Evolutionary conservation across 805 yeast species (phyloP), one percentile per base, ranked within the genome.

Genomic region (Limtongia smithiae): DNA sequence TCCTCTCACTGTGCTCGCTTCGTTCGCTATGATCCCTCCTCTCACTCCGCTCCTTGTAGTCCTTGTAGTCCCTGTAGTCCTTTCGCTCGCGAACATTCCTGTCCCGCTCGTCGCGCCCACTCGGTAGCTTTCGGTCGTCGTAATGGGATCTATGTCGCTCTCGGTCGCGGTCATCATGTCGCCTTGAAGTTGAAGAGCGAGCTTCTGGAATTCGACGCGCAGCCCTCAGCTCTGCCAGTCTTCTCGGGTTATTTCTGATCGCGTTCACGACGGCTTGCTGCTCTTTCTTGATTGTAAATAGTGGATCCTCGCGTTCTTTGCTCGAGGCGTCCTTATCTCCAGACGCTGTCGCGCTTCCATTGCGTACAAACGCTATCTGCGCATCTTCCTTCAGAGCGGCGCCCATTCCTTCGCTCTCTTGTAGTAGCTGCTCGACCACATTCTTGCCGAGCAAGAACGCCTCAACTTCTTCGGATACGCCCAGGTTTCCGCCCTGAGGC

Each of bases 401-500:
- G 15, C 48, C 57, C 50, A 45, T 53, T 3, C 35, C 37, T 4
- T 55, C 61, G 0, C 49, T 35, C 22, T 63, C 62, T 18, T 66
- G 27, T 5, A 74, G 59, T 36, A 71, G 48, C n/a, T 64, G 66
- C 54, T 73, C 75, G 15, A 79, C 65, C 9, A 76, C 64, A 54
- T 72, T 71, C 61, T 71, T 75, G 1, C 87, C 86, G 34, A 76
- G 60, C 11, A 82, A 62, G 57, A 77, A 71, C 49, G 73, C 81
- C 50, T 80, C 83, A n/a, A 71, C 69, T 1, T 71, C 71, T 7
- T 55, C 62, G 4, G 60, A 57, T 4, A 59, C 62, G 1, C 54
- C 60, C 4, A 56, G 57, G 21, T 44, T 44, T 6, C 58, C 59
- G 9, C 63, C 63, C 15, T 39, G 59, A 3, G 79, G 72, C 20